Base-by-base conservation (phyloP, 257 asterid genomes). In the Solanum neorickii region DNA sequence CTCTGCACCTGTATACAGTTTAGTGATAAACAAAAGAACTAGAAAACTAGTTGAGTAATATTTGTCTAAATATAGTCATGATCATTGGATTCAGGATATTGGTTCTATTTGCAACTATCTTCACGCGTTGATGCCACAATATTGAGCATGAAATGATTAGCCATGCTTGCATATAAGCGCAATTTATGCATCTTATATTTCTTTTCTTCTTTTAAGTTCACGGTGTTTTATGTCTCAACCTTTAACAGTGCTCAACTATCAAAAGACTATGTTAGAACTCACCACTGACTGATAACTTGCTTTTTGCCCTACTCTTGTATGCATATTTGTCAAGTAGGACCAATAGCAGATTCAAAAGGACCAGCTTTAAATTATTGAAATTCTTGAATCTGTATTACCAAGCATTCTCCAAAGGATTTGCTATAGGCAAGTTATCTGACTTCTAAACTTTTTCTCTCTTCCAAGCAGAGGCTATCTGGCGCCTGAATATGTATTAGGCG, bases 401-500 rank as follows among this genome's bases (percentile, higher is more conserved):
- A 76, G 83, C 35, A 41, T 7, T 23, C 29, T 80, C 85, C 69
- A 80, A 49, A 10, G 20, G 52, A 20, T 86, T 49, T 44, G 12
- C 56, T 52, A 60, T 66, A 85, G 39, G 83, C 74, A 20, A 20
- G 72, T 52, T 52, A 35, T 73, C 88, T 86, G 66, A 86, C 88
- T 31, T 52, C 11, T 46, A 86, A 77, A 41, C 82, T 83, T 74
- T 76, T 83, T 85, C 41, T 87, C 88, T 89, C 85, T 90, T 87
- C 86, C 90, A 47, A 88, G 88, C 98, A 96, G 99, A 74, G 98
- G 98, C 88, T 96, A 96, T 90, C 93, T 96, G 89, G 99, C 99
- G 70, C 99, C 99, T 35, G 99, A 96, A 92, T 96, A 96, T 90
- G 98, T 92, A 86, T 89, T 95, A 90, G 98, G 98, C 25, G 98